Base-by-base conservation (phyloP, 208 protist species). In the Giardia muris region DNA sequence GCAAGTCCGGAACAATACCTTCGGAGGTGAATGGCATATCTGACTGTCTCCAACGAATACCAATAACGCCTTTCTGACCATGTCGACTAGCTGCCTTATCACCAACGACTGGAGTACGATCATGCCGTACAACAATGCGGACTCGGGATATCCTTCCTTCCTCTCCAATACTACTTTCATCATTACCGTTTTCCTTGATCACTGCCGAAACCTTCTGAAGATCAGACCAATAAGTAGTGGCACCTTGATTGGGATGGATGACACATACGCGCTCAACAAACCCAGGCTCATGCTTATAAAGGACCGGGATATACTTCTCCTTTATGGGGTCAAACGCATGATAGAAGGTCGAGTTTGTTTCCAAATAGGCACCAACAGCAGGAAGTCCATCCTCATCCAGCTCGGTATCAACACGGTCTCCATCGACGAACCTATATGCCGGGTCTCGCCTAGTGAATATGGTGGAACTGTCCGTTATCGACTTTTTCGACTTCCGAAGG, bases 61-160 rank as follows among this genome's bases (percentile, higher is more conserved):
- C 96, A 86, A 99, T 94, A 86, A 97, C 97, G 93, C 98, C 98
- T 95, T 99, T 99, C 95, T 99, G 99, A 30, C 98, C 98, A 95
- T 99, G 98, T 45, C 99, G 95, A 0, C 97, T 98, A 0, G 98
- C 97, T 94, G 99, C 99, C 95, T 99, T 99, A 96, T 99, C 99
- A 39, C 99, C 99, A n/a, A 99, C 96, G 30, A 97, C 95, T 4
- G 98, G 98, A 67, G 97, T 97, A 88, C 98, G 96, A 43, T 97
- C 96, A 92, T 97, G 96, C 93, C 98, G 43, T n/a, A 93, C 39
- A 22, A 87, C 30, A 2, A 92, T n/a, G 30, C 90, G 22, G 22
- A 57, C 67, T 0, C 46, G 4, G 43, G 43, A 86, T 57, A 46
- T 42, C 30, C 30, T 30, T 39, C 30, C 30, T 76, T 10, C 10